A percentile compares a stretch with the other conserved stretches of the same genome.
These are phyloP conservation scores for Coriolopsis trogii DNA, from an alignment of 1,284 basidiomycete genomes.

Conservation along the genomic window DNA sequence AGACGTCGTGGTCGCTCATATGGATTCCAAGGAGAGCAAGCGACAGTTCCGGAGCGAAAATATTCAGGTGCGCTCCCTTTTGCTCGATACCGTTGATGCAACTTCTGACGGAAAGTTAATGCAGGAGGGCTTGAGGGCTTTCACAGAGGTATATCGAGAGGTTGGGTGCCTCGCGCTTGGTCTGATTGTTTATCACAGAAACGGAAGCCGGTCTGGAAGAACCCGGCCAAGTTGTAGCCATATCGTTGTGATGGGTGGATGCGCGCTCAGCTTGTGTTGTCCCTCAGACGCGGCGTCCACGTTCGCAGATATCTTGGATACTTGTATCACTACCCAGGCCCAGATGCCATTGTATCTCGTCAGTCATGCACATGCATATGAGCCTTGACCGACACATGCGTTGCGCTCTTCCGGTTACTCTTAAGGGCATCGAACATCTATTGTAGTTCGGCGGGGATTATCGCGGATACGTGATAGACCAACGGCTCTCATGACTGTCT, in stretches of 20 bases:
- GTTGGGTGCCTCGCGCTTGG: neutral
- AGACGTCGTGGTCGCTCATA: slow-evolving; percentile 53
- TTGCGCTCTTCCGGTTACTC: too few species aligned
- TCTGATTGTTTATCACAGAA: slow-evolving; percentile 42
- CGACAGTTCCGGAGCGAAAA: slow-evolving; percentile 70
- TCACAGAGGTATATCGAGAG: slow-evolving; percentile 38
- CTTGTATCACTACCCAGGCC: too few species aligned
- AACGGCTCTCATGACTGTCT: too few species aligned
- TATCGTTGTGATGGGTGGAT: neutral
- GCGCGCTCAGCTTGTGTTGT: neutral
- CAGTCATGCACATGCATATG: too few species aligned
- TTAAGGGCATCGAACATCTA: too few species aligned
- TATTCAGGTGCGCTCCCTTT: slow-evolving; percentile 55
- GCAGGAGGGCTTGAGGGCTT: slow-evolving; percentile 48
- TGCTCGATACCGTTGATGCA: neutral
- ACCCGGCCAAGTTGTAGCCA: slow-evolving; percentile 57
- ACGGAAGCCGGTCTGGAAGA: slow-evolving; percentile 60
- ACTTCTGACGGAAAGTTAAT: neutral
- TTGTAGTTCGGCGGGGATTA: too few species aligned
- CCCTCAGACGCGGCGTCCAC: too few species aligned
- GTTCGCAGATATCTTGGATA: too few species aligned
- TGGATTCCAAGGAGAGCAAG: slow-evolving; percentile 52
- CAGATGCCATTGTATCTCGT: too few species aligned
- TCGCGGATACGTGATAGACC: too few species aligned
- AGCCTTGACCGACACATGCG: too few species aligned